Evolutionary conservation across 2,329 filamentous ascomycete genomes (phyloP).

Genomic region (Pochonia chlamydosporia): DNA sequence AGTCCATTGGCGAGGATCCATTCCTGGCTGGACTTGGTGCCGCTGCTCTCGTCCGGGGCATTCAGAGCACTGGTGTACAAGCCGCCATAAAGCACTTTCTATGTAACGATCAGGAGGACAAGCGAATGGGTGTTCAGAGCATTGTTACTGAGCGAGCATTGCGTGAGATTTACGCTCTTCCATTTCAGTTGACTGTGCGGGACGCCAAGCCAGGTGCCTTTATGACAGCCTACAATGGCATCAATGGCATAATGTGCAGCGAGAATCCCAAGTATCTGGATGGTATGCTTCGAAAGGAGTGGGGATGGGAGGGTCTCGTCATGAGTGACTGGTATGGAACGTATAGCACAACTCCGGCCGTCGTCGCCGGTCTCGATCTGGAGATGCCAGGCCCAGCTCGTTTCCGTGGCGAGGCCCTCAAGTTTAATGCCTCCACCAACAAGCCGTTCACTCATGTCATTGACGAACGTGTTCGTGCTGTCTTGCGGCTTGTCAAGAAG

Average conservation of each 20-base stretch:
- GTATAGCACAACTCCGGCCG: constrained; percentile 46
- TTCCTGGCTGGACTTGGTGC: constrained; percentile 50
- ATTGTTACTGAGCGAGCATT: constrained; percentile 50
- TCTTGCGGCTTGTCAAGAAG: constrained; percentile 55
- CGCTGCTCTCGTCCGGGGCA: constrained; percentile 46
- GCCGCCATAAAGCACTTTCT: constrained; percentile 57
- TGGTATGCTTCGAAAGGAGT: constrained; percentile 47
- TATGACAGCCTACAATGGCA: constrained; percentile 55
- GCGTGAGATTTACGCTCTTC: constrained; percentile 52
- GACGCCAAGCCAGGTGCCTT: constrained; percentile 46
- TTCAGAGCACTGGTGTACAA: constrained; percentile 50
- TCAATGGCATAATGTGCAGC: constrained; percentile 51
- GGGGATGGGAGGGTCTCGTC: constrained; percentile 51
- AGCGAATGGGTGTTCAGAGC: constrained; percentile 48
- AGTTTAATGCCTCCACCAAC: constrained; percentile 47
- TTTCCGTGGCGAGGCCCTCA: constrained; percentile 44
- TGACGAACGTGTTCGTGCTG: constrained; percentile 50
- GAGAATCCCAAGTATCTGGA: constrained; percentile 47
- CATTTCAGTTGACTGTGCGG: constrained; percentile 51
- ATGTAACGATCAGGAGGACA: constrained; percentile 56
- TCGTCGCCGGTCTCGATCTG: constrained; percentile 48
- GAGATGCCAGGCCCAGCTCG: constrained; percentile 55
- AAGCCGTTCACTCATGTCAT: constrained; percentile 51
- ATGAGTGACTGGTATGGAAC: constrained; percentile 58
- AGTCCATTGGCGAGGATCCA: constrained; percentile 54